phyloP scores from a whole-genome alignment of 75 land plant species.

The Selaginella moellendorffii region DNA sequence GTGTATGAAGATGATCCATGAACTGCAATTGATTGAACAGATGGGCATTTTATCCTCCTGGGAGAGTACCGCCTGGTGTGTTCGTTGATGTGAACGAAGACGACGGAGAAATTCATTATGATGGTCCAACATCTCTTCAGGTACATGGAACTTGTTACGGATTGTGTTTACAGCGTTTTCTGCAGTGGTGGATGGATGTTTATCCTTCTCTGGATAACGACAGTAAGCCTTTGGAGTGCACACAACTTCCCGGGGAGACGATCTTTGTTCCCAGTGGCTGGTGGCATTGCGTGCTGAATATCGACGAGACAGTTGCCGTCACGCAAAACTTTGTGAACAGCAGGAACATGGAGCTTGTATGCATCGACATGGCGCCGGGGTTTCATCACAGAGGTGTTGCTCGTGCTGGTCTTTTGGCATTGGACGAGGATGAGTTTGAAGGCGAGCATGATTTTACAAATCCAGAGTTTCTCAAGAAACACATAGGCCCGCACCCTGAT shows the following conservation, averaged over 20 bases:
- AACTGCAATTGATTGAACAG: no score
- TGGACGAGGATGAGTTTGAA: slow-evolving; percentile 15
- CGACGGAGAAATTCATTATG: slow-evolving; percentile 84
- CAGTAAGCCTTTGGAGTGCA: slow-evolving; percentile 83
- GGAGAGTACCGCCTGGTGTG: slow-evolving; percentile 86
- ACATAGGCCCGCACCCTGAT: slow-evolving; percentile 52
- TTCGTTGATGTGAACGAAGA: slow-evolving; percentile 89
- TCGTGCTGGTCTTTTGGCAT: slow-evolving; percentile 89
- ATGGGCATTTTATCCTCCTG: slow-evolving; percentile 99
- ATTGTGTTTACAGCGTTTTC: no score
- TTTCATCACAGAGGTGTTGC: slow-evolving; percentile 80
- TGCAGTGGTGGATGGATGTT: slow-evolving; percentile 99
- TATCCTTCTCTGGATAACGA: slow-evolving; percentile 74
- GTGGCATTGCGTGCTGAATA: slow-evolving; percentile 99
- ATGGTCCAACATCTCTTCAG: slow-evolving; percentile 85
- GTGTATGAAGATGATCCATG: no score
- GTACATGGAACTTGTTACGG: no score
- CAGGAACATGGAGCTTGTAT: slow-evolving; percentile 80
- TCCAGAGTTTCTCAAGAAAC: slow-evolving; percentile 19
- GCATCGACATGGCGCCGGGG: slow-evolving; percentile 93
- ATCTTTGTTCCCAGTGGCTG: slow-evolving; percentile 97
- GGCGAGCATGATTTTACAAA: neutral
- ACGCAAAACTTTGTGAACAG: slow-evolving; percentile 93
- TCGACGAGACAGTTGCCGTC: slow-evolving; percentile 81
- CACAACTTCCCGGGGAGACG: slow-evolving; percentile 93